phyloP scores from a whole-genome alignment of 192 early-diverging fungal genomes.

The Coemansia sp. region DNA sequence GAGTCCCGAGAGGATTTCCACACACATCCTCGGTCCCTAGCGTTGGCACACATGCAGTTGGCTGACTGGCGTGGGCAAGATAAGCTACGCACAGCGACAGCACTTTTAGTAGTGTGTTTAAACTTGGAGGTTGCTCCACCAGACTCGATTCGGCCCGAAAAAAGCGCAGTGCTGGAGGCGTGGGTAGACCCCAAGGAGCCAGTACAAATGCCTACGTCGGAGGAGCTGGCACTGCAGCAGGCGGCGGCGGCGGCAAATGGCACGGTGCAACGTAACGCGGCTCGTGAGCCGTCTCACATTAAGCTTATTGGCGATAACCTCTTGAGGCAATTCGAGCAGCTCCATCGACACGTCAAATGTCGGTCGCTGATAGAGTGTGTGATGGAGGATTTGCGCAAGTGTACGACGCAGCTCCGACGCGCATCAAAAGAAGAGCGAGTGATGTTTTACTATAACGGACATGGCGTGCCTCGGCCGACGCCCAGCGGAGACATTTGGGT shows the following conservation, averaged over 20 bases:
- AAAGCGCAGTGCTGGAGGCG: slow-evolving; percentile 89
- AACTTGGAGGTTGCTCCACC: slow-evolving; percentile 97
- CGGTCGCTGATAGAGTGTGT: slow-evolving; percentile 87
- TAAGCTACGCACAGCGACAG: slow-evolving; percentile 82
- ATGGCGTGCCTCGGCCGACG: slow-evolving; percentile 96
- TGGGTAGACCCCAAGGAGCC: slow-evolving; percentile 93
- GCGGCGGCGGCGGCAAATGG: neutral
- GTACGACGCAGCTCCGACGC: slow-evolving; percentile 79
- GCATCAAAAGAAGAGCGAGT: slow-evolving; percentile 92
- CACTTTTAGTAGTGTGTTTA: slow-evolving; percentile 87
- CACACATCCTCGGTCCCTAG: slow-evolving; percentile 54
- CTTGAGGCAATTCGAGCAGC: slow-evolving; percentile 91
- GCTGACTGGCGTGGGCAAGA: slow-evolving; percentile 71
- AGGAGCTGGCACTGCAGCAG: slow-evolving; percentile 77
- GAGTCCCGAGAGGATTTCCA: slow-evolving; percentile 49
- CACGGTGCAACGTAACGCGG: slow-evolving; percentile 14
- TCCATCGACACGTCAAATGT: slow-evolving; percentile 83
- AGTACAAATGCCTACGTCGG: slow-evolving; percentile 51
- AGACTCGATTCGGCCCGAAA: slow-evolving; percentile 84
- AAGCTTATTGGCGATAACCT: slow-evolving; percentile 81
- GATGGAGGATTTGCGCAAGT: slow-evolving; percentile 90
- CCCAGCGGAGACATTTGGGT: slow-evolving; percentile 97
- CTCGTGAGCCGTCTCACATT: slow-evolving; percentile 30
- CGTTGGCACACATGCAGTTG: slow-evolving; percentile 46
- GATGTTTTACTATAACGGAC: slow-evolving; percentile 98